These are phyloP conservation scores for Citrullus mucosospermus DNA, from an alignment of 306 rosid genomes.

Conservation along the genomic window DNA sequence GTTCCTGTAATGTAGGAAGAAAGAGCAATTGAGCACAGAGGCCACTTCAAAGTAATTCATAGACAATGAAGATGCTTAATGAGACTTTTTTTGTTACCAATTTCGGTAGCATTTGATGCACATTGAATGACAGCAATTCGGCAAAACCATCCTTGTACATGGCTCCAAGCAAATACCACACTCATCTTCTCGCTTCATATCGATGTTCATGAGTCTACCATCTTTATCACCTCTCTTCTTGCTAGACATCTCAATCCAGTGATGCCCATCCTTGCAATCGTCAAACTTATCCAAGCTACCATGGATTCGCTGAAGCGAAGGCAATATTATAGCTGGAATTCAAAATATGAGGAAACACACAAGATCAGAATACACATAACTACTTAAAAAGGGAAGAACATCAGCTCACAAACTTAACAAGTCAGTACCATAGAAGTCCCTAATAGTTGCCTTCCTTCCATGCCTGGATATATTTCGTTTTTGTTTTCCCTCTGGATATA, in stretches of 20 bases:
- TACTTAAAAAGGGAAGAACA: not conserved
- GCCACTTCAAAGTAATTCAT: constrained; percentile 4
- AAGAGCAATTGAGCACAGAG: not conserved
- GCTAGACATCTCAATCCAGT: constrained; percentile 26
- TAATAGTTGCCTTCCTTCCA: constrained; percentile 85
- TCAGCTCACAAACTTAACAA: not conserved
- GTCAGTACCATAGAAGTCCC: constrained; percentile 73
- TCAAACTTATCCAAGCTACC: constrained; percentile 49
- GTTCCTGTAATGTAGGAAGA: constrained; percentile 42
- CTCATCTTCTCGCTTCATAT: constrained; percentile 83
- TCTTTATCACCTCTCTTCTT: constrained; percentile 40
- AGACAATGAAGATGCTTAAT: not conserved
- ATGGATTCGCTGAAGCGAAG: constrained; percentile 82
- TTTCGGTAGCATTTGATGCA: constrained; percentile 97
- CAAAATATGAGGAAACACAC: constrained; percentile 11
- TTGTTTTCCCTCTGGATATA: constrained; percentile 51
- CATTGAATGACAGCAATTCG: constrained; percentile 92
- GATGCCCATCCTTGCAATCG: constrained; percentile 27
- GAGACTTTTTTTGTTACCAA: constrained; percentile 37
- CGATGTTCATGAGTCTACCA: constrained; percentile 28
- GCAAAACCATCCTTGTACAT: constrained; percentile 86
- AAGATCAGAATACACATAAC: constrained; percentile 4
- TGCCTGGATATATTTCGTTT: constrained; percentile 44
- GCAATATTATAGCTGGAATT: constrained; percentile 73
- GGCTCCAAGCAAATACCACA: constrained; percentile 98